Conservation (phyloP, 2,329 filamentous ascomycete species). For the Pseudopyricularia javanii region DNA sequence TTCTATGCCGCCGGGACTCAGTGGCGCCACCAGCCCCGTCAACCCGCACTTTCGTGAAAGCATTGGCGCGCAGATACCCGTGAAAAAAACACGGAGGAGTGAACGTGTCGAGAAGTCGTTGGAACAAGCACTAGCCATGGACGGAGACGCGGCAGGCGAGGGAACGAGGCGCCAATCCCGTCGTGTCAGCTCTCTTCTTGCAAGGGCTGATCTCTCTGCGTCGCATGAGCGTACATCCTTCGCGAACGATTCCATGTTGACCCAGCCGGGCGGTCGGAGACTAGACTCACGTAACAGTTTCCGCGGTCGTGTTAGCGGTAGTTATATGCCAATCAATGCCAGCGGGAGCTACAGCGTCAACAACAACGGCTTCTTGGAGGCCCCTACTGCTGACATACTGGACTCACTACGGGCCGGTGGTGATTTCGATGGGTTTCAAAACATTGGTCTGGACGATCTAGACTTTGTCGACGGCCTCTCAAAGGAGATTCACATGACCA, state of each 20-base stretch:
- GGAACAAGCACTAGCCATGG: conserved; percentile 59
- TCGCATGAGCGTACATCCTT: conserved; percentile 76
- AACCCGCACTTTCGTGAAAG: conserved; percentile 63
- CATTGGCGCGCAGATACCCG: conserved; percentile 47
- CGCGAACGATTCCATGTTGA: conserved; percentile 45
- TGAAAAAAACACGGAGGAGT: conserved; percentile 40
- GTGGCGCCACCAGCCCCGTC: conserved; percentile 68
- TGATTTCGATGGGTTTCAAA: conserved; percentile 56
- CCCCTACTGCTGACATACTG: conserved; percentile 55
- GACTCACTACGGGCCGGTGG: conserved; percentile 53
- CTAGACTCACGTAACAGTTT: conserved; percentile 64
- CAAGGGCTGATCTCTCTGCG: conserved; percentile 73
- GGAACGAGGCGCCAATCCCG: conserved; percentile 51
- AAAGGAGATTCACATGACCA: conserved; percentile 60
- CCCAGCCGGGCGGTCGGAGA: conserved; percentile 37
- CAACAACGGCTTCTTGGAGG: conserved; percentile 53
- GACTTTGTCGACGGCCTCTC: conserved; percentile 53
- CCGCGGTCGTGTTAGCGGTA: conserved; percentile 48
- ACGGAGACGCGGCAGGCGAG: conserved; percentile 48
- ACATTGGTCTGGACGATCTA: conserved; percentile 61
- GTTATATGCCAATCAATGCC: conserved; percentile 23
- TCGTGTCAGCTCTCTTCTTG: conserved; percentile 82
- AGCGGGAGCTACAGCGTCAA: conserved; percentile 27
- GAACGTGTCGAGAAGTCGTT: conserved; percentile 36
- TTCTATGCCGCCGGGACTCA: conserved; percentile 57